phyloP scores from a whole-genome alignment of 2,329 filamentous ascomycete species.

The Pyricularia sp. region DNA sequence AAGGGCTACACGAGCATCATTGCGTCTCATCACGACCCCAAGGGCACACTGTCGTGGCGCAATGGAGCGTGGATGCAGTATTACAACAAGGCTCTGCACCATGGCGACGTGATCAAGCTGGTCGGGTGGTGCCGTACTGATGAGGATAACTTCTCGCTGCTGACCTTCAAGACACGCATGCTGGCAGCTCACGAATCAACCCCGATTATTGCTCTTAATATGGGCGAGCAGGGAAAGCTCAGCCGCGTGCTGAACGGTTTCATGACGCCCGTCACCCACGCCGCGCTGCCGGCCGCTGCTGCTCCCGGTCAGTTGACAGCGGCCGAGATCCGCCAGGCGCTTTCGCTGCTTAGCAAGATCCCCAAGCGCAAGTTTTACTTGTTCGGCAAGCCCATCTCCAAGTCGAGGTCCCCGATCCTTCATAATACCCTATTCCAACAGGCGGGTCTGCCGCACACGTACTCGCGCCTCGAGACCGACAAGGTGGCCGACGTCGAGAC shows the following conservation, averaged over 20 bases:
- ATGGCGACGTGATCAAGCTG: conserved; percentile 90
- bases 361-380: conserved; percentile 70
- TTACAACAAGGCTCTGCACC: conserved; percentile 84
- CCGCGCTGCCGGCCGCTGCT: conserved; percentile 80
- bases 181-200: conserved; percentile 55
- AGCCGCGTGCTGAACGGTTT: conserved; percentile 87
- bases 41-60: conserved; percentile 71
- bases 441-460: conserved; percentile 77
- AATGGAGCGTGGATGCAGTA: conserved; percentile 86
- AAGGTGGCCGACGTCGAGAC: conserved; percentile 48
- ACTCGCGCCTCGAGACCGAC: conserved; percentile 67
- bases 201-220: conserved; percentile 93
- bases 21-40: conserved; percentile 88
- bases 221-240: conserved; percentile 80
- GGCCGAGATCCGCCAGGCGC: conserved; percentile 71
- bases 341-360: conserved; percentile 73
- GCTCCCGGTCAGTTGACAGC: conserved; percentile 91
- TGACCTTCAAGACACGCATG: conserved; percentile 72
- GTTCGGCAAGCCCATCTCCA: conserved; percentile 76
- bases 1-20: conserved; percentile 53
- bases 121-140: conserved; percentile 69
- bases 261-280: conserved; percentile 90
- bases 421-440: conserved; percentile 78
- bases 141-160: conserved; percentile 80
- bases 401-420: conserved; percentile 77